Evolutionary conservation across 192 early-diverging fungal species (phyloP).

Genomic region (Mortierella hygrophila): DNA sequence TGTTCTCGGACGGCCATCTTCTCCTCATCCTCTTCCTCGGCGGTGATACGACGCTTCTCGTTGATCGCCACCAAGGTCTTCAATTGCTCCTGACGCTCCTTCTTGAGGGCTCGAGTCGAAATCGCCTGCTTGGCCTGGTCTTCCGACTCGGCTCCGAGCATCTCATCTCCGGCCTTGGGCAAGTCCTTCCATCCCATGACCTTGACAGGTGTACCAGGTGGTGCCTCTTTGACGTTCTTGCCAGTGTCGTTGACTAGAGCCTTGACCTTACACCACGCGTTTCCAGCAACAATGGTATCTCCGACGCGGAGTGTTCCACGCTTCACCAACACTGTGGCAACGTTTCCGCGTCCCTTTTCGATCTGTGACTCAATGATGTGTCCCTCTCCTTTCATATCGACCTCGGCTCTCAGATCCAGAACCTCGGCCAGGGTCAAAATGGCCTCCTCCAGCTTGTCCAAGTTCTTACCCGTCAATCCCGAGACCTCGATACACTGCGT

Average conservation of each 20-base stretch:
- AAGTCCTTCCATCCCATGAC: conserved; percentile 95
- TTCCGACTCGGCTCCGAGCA: conserved; percentile 78
- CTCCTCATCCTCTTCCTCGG: conserved; percentile 65
- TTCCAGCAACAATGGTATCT: conserved; percentile 86
- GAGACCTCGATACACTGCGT: conserved; percentile 93
- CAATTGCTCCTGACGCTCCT: conserved; percentile 71
- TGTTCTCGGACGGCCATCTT: conserved; percentile 64
- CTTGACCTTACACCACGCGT: conserved; percentile 88
- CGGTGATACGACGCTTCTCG: conserved; percentile 70
- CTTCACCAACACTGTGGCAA: conserved; percentile 90
- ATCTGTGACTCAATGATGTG: conserved; percentile 91
- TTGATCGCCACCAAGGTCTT: conserved; percentile 83
- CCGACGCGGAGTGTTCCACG: conserved; percentile 89
- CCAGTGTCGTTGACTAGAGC: conserved; percentile 87
- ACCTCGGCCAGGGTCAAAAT: conserved; percentile 90
- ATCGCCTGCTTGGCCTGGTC: conserved; percentile 84
- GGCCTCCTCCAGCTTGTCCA: conserved; percentile 91
- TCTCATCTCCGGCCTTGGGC: conserved; percentile 91
- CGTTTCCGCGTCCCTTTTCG: conserved; percentile 87
- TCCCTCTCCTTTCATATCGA: conserved; percentile 83
- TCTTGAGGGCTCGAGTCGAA: conserved; percentile 71
- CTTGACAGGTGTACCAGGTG: conserved; percentile 88
- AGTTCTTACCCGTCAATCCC: conserved; percentile 85
- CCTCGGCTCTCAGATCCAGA: conserved; percentile 87
- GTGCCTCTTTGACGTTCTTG: conserved; percentile 76